A percentile compares a stretch with the other conserved stretches of the same genome.
These are phyloP conservation scores for Gynochthodes officinalis DNA, from an alignment of 257 asterid species.

Conservation along the genomic window DNA sequence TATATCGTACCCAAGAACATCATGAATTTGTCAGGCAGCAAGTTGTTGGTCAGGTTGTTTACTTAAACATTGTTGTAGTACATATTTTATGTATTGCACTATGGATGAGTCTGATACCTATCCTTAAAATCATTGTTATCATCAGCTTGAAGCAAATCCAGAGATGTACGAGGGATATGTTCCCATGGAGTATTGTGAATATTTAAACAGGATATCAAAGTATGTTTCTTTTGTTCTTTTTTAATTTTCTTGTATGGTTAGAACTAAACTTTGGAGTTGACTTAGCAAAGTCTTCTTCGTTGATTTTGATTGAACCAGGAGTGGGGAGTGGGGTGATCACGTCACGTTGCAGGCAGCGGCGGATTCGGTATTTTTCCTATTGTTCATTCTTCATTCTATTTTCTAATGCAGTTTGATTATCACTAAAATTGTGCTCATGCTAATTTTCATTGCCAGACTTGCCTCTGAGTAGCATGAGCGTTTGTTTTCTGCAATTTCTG, in stretches of 20 bases:
- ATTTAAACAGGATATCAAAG: constrained; percentile 73
- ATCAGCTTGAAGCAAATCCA: constrained; percentile 80
- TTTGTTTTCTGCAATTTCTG: background rate
- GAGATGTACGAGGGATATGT: constrained; percentile 87
- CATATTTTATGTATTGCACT: background rate
- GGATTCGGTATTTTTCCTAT: constrained; percentile 56
- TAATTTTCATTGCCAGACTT: background rate
- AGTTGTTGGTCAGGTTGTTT: constrained; percentile 75
- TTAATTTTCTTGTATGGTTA: background rate
- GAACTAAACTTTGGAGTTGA: background rate
- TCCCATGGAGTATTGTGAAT: constrained; percentile 88
- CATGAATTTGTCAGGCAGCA: constrained; percentile 88
- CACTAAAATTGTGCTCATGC: background rate
- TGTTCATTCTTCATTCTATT: background rate
- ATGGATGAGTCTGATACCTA: constrained; percentile 17
- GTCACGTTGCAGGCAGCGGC: constrained; percentile 98
- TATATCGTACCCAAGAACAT: constrained; percentile 85
- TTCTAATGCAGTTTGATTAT: background rate
- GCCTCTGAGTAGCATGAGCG: background rate
- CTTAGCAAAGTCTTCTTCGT: constrained; percentile 19
- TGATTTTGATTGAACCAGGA: constrained; percentile 41
- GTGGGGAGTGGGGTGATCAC: constrained; percentile 98
- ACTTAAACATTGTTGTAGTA: constrained; percentile 1
- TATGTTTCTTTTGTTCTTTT: constrained; percentile 25
- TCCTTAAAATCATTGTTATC: constrained; percentile 27